Evolutionary conservation across 306 rosid species (phyloP).

Genomic region (Rubus parviflorus): DNA sequence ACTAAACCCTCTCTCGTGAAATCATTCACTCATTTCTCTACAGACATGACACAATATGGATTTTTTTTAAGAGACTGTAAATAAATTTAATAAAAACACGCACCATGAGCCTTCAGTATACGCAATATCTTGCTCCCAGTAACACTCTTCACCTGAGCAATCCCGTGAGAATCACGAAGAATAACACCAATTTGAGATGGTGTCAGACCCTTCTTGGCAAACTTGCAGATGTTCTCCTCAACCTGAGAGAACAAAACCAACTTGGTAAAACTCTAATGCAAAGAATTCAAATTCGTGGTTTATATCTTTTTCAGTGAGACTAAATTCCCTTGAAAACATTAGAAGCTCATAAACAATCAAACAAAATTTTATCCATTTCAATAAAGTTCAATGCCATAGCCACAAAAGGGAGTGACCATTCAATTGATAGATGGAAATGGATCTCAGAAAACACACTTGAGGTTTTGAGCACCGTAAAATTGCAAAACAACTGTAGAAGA

Average conservation of each 20-base stretch:
- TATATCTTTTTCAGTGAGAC: no score
- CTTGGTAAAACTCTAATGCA: not conserved
- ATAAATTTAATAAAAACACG: not conserved
- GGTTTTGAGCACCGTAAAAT: not conserved
- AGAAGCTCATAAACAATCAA: not conserved
- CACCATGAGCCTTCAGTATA: constrained; percentile 81
- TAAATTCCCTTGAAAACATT: no score
- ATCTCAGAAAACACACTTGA: not conserved
- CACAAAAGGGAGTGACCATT: not conserved
- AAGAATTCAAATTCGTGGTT: no score
- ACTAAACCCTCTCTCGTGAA: no score
- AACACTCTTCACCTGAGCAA: constrained; percentile 73
- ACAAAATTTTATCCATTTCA: not conserved
- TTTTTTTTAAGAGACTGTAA: not conserved
- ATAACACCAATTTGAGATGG: constrained; percentile 97
- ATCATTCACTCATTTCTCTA: not conserved
- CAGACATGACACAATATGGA: not conserved
- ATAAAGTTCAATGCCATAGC: no score
- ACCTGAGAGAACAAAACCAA: constrained; percentile 37
- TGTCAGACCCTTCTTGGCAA: constrained; percentile 86
- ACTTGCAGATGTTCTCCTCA: constrained; percentile 79
- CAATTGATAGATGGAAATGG: no score
- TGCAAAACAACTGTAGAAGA: no score
- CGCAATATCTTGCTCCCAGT: constrained; percentile 79
- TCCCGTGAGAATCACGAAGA: constrained; percentile 82